Base-by-base conservation (phyloP, 164 flowering plant genomes). In the Dillenia suffruticosa region DNA sequence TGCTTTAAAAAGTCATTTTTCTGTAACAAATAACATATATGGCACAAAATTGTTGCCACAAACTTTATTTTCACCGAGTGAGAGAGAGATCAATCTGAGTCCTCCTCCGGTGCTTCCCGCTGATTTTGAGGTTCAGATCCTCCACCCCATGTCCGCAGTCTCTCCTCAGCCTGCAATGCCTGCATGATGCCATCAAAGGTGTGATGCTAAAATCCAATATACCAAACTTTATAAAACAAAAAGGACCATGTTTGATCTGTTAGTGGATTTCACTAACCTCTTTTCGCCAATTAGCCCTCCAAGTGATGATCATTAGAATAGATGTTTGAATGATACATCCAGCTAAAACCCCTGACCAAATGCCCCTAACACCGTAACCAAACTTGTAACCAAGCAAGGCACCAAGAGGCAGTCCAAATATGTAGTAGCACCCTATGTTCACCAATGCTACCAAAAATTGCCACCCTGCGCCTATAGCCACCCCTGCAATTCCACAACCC, bases 401-500 rank as follows among this genome's bases (percentile, higher is more conserved):
- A 19, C 85, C 85, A 9, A 74, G 8, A 12, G 89, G 89, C 44
- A 82, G 69, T 9, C 89, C 86, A 43, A 84, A 46, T 12, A 81
- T 12, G 58, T 80, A 84, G 72, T 82, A 84, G 77, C 83, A 80
- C 1, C 56, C 82, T 10, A 66, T 54, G 62, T 79, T 82, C 46
- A 84, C 57, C 12, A 63, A 32, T n/a, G 86, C 89, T 45, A 84
- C 82, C 12, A 61, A 54, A 40, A 57, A 45, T 48, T 84, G 89
- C 89, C 84, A 80, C 3, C 86, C 89, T 53, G 89, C 89, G 52
- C 89, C 89, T 24, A 82, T 74, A 46, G 83, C 85, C 14, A 79
- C 86, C 40, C 89, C 89, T 82, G 77, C 65, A 68, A 19, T 11
- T 44, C 19, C 61, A 32, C 22, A 19, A 19, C 1, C 22, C 22